Conservation (phyloP, 176 grass and related monocot species). For the Tuctoria greenei region DNA sequence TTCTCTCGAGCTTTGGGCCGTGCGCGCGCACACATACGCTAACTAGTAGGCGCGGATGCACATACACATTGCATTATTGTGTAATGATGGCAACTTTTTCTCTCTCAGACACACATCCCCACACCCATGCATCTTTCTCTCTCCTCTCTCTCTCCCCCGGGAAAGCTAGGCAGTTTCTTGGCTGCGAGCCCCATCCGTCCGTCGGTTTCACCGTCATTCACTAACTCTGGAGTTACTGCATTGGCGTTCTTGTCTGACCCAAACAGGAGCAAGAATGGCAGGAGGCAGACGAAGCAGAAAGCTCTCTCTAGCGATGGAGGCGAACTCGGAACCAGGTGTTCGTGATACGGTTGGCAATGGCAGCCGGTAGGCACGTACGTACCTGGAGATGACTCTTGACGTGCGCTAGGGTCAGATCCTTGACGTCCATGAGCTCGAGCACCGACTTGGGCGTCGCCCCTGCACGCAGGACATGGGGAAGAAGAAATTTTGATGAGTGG, state of each 20-base stretch:
- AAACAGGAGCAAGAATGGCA: constrained; percentile 22
- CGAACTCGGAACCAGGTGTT: neutral
- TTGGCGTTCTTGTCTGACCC: constrained; percentile 58
- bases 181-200: constrained; percentile 27
- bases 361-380: neutral
- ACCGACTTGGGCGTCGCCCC: constrained; percentile 98
- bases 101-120: constrained; percentile 52
- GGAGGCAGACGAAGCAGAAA: constrained; percentile 24
- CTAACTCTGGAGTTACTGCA: constrained; percentile 55
- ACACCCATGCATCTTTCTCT: constrained; percentile 39
- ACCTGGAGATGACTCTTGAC: constrained; percentile 99
- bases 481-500: constrained; percentile 8
- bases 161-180: constrained; percentile 66
- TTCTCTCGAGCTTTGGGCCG: constrained; percentile 49
- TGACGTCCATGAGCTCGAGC: constrained; percentile 99
- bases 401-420: constrained; percentile 99
- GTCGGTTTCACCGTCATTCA: constrained; percentile 40
- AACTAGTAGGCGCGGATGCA: constrained; percentile 49
- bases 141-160: constrained; percentile 17
- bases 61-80: constrained; percentile 60
- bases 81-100: constrained; percentile 73
- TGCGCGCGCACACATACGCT: constrained; percentile 44
- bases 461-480: neutral
- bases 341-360: constrained; percentile 17
- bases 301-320: neutral